phyloP scores from a whole-genome alignment of 805 yeast genomes.

The Lipomyces orientalis region DNA sequence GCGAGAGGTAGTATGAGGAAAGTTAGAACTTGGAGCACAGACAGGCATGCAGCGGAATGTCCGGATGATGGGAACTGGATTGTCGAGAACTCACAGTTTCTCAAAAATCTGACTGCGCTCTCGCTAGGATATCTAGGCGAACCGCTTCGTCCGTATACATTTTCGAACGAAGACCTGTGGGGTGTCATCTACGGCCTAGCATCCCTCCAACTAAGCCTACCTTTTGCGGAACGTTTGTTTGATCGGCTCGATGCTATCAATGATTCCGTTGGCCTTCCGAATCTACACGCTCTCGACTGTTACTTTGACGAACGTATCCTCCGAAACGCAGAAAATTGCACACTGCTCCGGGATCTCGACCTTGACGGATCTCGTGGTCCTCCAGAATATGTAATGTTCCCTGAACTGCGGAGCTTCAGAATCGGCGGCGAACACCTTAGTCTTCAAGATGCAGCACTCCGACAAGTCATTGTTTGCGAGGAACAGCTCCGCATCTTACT shows the following conservation, averaged over 20 bases:
- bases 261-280: background rate
- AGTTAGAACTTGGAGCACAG: background rate
- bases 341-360: background rate
- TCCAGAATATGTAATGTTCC: conserved; percentile 3
- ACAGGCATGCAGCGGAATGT: background rate
- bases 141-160: background rate
- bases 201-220: background rate
- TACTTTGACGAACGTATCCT: conserved; percentile 1
- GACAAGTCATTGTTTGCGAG: background rate
- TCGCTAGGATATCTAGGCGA: background rate
- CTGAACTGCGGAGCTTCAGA: background rate
- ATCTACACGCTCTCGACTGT: background rate
- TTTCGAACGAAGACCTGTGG: background rate
- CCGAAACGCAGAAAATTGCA: background rate
- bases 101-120: background rate
- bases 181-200: background rate
- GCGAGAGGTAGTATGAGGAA: background rate
- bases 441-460: background rate
- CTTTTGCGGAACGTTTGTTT: background rate
- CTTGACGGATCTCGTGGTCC: conserved; percentile 1
- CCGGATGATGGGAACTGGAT: background rate
- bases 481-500: conserved; percentile 2
- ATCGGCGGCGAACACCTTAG: background rate
- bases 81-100: background rate
- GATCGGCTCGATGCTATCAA: background rate